Evolutionary conservation across 345 rosid species (phyloP).

Genomic region (Populus ilicifolia): DNA sequence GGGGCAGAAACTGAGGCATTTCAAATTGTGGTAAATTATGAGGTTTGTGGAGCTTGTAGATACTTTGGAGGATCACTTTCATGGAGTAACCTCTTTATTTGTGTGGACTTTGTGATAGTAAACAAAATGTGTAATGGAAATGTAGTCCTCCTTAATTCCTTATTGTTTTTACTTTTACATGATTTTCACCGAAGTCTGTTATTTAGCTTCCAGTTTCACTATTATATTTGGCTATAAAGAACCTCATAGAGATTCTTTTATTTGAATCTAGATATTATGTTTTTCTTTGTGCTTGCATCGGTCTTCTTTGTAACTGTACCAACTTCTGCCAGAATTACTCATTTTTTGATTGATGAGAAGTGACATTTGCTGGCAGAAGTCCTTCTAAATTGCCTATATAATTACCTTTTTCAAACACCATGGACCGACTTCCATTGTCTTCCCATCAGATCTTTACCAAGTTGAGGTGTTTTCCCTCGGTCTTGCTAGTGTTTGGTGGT

Average conservation of each 20-base stretch:
- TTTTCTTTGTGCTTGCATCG: background rate
- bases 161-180: background rate
- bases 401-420: too few species aligned
- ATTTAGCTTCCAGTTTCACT: background rate
- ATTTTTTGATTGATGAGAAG: too few species aligned
- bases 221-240: slow-evolving; percentile 1
- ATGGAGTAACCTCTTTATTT: slow-evolving; percentile 11
- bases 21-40: slow-evolving; percentile 7
- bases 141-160: background rate
- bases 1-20: slow-evolving; percentile 50
- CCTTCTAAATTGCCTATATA: too few species aligned
- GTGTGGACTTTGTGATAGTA: slow-evolving; percentile 23
- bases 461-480: too few species aligned
- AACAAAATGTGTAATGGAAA: background rate
- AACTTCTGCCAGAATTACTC: too few species aligned
- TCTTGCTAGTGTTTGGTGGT: too few species aligned
- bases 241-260: slow-evolving; percentile 21
- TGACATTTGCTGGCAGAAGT: too few species aligned
- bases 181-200: background rate
- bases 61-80: slow-evolving; percentile 20
- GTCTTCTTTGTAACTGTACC: background rate
- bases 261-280: slow-evolving; percentile 6
- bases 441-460: too few species aligned
- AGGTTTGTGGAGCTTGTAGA: slow-evolving; percentile 27
- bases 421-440: too few species aligned